Base-by-base conservation (phyloP, 805 yeast species). In the Candida succiphila region DNA sequence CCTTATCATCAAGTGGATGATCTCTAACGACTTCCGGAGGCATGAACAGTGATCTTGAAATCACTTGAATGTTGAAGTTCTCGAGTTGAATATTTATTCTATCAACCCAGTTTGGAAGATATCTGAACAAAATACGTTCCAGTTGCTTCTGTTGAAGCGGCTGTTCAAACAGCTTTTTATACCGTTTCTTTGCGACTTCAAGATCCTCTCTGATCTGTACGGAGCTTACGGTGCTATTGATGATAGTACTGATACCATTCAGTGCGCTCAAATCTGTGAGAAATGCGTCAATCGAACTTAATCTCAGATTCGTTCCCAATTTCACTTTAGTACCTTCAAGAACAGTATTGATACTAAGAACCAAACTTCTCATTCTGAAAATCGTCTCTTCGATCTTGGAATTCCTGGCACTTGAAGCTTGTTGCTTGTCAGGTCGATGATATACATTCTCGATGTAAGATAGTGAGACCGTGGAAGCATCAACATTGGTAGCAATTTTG, bases 101-200 rank as follows among this genome's bases (percentile, higher is more conserved):
- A 25, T 51, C 51, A 18, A 65, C 51, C 52, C 59, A 55, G 1
- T 28, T 20, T 4, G 69, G 69, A 16, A 63, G 34, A 6, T 52
- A 44, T 10, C 39, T 34, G 47, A 64, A 43, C 36, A 41, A 5
- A 6, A 22, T 4, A 8, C 7, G 8, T 5, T 5, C 6, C 19
- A 30, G 3, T 12, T 30, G 10, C n/a, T 24, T 17, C 13, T 22
- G 8, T 4, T 3, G 16, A 4, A 3, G 9, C 7, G 15, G 5
- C 20, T 20, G 9, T 9, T 22, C 16, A 6, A 30, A 12, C 3
- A 30, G 4, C 12, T 7, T 8, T 4, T n/a, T 5, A 12, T 30
- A 30, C 10, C 23, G 10, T 10, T 9, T 12, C 13, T 23, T 30
- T 21, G 13, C 3, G 6, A 16, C 26, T 5, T 15, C 27, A 22